These are phyloP conservation scores for Arabis alpina DNA, from an alignment of 345 rosid species.

Conservation along the genomic window DNA sequence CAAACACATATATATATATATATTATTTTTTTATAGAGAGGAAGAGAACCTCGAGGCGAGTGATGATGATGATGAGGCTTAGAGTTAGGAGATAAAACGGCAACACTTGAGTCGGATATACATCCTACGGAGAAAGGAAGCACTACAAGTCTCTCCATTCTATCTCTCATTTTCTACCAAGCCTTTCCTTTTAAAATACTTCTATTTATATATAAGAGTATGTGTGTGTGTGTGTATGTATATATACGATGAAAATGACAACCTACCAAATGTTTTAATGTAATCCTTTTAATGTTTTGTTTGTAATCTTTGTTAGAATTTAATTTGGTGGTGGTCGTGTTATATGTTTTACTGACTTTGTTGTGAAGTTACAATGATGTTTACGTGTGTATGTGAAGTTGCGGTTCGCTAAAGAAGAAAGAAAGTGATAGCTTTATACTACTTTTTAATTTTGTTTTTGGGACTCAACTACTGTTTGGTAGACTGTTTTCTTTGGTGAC, in stretches of 20 bases:
- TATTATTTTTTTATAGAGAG: too few relatives aligned
- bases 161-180: constrained; percentile 62
- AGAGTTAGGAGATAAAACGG: constrained; percentile 49
- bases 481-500: constrained; percentile 34
- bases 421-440: constrained; percentile 36
- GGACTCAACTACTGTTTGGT: constrained; percentile 43
- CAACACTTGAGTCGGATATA: constrained; percentile 73
- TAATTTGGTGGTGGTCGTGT: constrained; percentile 40
- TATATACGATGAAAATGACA: constrained; percentile 19
- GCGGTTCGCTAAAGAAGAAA: constrained; percentile 36
- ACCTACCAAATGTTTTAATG: constrained; percentile 41
- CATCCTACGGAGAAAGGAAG: constrained; percentile 85
- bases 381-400: constrained; percentile 40
- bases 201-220: constrained; percentile 16
- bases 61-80: constrained; percentile 39
- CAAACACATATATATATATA: neutral
- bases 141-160: constrained; percentile 77
- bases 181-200: constrained; percentile 38
- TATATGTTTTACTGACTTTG: constrained; percentile 34
- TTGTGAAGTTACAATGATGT: constrained; percentile 49
- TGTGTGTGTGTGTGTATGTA: constrained; percentile 5
- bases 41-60: constrained; percentile 44
- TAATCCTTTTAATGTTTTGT: neutral
- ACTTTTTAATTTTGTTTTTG: neutral
- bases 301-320: constrained; percentile 35